A percentile compares a stretch with the other conserved stretches of the same genome.
These are phyloP conservation scores for Meredithiella fracta DNA, from an alignment of 2,329 filamentous ascomycete species.

Conservation along the genomic window DNA sequence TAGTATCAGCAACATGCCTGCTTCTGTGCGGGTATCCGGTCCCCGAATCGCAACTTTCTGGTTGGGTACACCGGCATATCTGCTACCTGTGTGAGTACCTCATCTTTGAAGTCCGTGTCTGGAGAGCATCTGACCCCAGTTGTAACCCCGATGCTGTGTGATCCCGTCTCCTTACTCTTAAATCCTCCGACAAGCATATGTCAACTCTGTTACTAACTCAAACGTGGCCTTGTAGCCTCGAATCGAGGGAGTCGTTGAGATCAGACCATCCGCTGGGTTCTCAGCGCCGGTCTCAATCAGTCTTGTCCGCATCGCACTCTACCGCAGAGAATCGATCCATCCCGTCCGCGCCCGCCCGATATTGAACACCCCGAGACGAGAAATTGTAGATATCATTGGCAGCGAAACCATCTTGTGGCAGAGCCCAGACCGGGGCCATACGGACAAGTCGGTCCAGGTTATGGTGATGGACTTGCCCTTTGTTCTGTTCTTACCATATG, in stretches of 20 bases:
- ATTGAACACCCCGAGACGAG: slow-evolving; percentile 74
- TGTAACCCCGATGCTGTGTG: not conserved
- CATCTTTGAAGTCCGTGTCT: not conserved
- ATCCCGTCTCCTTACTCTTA: not conserved
- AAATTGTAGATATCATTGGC: slow-evolving; percentile 81
- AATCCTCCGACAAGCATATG: slow-evolving; percentile 3
- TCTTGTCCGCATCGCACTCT: slow-evolving; percentile 83
- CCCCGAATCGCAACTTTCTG: slow-evolving; percentile 90
- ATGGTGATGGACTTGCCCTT: slow-evolving; percentile 95
- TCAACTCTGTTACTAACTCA: not conserved
- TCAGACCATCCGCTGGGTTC: slow-evolving; percentile 68
- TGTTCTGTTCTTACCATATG: slow-evolving; percentile 92
- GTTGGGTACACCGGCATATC: slow-evolving; percentile 97
- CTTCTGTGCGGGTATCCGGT: slow-evolving; percentile 89
- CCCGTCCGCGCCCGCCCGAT: slow-evolving; percentile 81
- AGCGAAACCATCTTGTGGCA: slow-evolving; percentile 89
- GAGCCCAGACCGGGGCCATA: slow-evolving; percentile 33
- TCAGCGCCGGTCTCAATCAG: slow-evolving; percentile 83
- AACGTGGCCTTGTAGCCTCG: slow-evolving; percentile 46
- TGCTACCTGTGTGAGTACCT: slow-evolving; percentile 67
- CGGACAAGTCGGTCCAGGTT: slow-evolving; percentile 56
- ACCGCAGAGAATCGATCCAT: slow-evolving; percentile 89
- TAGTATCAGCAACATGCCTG: slow-evolving; percentile 34
- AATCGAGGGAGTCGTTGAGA: slow-evolving; percentile 95
- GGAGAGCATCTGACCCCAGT: not conserved